Evolutionary conservation across 208 protist genomes (phyloP), one percentile per base, ranked within the genome.

Genomic region (Kentomonas sorsogonicus): DNA sequence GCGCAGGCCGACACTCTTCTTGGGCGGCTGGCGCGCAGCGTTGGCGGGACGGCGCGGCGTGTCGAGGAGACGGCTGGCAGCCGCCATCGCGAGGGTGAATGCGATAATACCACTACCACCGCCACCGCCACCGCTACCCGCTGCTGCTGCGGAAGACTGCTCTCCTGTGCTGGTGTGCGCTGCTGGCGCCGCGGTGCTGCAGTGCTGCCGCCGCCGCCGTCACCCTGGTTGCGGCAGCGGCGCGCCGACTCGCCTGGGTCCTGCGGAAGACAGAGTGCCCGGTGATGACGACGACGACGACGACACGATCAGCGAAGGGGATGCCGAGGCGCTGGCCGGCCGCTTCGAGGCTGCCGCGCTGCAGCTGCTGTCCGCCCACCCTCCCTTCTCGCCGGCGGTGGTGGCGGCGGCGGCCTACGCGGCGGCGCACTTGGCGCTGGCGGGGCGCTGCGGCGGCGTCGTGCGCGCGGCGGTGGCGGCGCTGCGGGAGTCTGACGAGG

Each of bases 371-470:
- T 15, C 34, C 1, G 69, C 75, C 2, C 60, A 79, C 9, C 78
- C 78, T 15, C 70, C 78, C 6, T 77, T 76, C 48, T 20, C 73
- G 11, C 58, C 51, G 30, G 57, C 63, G 45, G 60, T 79, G 15
- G 30, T 69, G 44, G 45, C 51, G 30, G 53, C 72, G 4, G 70
- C 66, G 34, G 79, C 65, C 53, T 86, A 73, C 72, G 65, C 64
- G 23, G 57, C 71, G 22, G 79, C 76, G 15, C 79, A 78, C 46
- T 40, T 81, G 18, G 60, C 64, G 10, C 50, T 79, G 22, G 53
- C 23, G 1, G 58, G 63, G 38, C 60, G 63, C 54, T 66, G 55
- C 29, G 36, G 47, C 11, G 29, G 40, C 22, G 50, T 88, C 31
- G 27, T 83, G 23, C 20, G 31, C 0, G 43, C 54, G 26, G 66